phyloP scores from a whole-genome alignment of 495 filamentous ascomycete genomes.

The Tuber magnatum region DNA sequence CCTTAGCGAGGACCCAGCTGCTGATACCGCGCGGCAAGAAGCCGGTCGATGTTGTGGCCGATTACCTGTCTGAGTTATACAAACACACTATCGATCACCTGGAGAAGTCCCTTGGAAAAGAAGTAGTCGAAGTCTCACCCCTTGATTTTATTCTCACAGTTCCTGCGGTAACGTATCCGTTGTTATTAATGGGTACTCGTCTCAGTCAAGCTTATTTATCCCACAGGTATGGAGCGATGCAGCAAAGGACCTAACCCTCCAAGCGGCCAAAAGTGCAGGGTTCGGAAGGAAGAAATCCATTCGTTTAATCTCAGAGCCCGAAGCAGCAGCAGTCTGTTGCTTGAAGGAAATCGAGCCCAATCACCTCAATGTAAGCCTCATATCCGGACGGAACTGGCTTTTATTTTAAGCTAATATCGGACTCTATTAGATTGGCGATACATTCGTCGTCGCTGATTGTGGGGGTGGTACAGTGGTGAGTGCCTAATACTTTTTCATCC shows the following conservation, averaged over 20 bases:
- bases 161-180: too few species aligned
- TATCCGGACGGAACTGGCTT: not conserved
- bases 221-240: slow-evolving; percentile 57
- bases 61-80: slow-evolving; percentile 8
- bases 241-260: slow-evolving; percentile 58
- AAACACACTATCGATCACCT: too few species aligned
- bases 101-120: too few species aligned
- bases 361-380: slow-evolving; percentile 46
- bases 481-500: not conserved
- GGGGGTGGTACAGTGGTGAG: slow-evolving; percentile 60
- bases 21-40: slow-evolving; percentile 11
- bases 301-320: slow-evolving; percentile 52
- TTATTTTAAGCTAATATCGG: too few species aligned
- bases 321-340: slow-evolving; percentile 50
- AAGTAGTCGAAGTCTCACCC: too few species aligned
- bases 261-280: slow-evolving; percentile 57
- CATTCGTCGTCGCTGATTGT: slow-evolving; percentile 65
- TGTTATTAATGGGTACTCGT: too few species aligned
- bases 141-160: too few species aligned
- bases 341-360: slow-evolving; percentile 58
- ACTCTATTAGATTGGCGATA: slow-evolving; percentile 47
- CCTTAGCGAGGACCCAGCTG: slow-evolving; percentile 2
- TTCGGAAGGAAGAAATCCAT: slow-evolving; percentile 49
- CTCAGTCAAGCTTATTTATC: not conserved
- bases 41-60: slow-evolving; percentile 18